Conservation (phyloP, 1,139 yeast species). For the Magnusiomyces tetraspermus region DNA sequence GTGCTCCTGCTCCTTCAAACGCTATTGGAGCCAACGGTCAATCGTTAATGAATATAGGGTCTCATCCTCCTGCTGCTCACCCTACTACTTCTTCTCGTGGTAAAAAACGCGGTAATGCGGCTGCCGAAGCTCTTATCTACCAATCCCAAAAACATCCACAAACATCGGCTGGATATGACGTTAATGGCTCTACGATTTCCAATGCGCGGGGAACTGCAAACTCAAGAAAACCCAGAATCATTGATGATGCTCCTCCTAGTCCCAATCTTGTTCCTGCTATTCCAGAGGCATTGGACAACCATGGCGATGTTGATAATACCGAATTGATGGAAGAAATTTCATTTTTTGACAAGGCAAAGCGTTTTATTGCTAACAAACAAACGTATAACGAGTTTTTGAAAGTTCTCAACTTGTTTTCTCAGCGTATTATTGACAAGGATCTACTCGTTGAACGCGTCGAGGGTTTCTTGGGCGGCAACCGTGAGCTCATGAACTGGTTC, state of each 20-base stretch:
- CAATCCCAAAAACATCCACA: background rate
- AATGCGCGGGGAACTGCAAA: background rate
- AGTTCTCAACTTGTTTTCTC: slow-evolving; percentile 74
- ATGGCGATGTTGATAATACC: slow-evolving; percentile 35
- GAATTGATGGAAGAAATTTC: slow-evolving; percentile 73
- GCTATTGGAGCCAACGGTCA: slow-evolving; percentile 1
- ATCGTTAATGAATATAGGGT: background rate
- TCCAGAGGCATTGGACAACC: slow-evolving; percentile 53
- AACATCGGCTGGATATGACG: slow-evolving; percentile 1
- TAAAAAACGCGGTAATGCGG: background rate
- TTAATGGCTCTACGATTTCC: background rate
- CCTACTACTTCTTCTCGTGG: slow-evolving; percentile 4
- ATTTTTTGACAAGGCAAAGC: slow-evolving; percentile 88
- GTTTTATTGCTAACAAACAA: slow-evolving; percentile 80
- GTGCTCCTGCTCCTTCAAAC: too few relatives aligned
- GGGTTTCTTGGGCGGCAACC: slow-evolving; percentile 70
- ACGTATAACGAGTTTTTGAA: slow-evolving; percentile 87
- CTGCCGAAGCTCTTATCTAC: background rate
- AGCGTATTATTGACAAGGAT: slow-evolving; percentile 76
- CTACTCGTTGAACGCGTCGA: slow-evolving; percentile 79
- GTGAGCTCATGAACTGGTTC: slow-evolving; percentile 83
- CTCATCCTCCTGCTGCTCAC: slow-evolving; percentile 1
- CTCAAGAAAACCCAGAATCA: background rate
- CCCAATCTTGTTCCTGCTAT: slow-evolving; percentile 78
- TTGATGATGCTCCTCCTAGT: slow-evolving; percentile 24